Percentiles rank a stretch among this genome's conserved stretches.
Conservation (phyloP, 495 filamentous ascomycete genomes). For the Neurospora tetraspora region DNA sequence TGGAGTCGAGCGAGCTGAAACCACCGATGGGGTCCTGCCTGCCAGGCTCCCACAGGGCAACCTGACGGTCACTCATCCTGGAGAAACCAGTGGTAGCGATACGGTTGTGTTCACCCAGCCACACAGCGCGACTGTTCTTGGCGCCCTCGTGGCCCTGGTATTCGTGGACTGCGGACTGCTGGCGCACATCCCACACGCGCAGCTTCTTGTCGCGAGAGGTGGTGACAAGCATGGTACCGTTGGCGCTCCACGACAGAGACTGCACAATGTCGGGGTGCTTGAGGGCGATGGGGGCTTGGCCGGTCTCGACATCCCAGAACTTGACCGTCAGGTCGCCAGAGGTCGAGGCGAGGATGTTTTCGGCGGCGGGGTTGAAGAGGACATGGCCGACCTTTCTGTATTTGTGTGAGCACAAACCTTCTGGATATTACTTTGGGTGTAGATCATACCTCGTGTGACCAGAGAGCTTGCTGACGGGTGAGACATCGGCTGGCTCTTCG, state of each 20-base stretch:
- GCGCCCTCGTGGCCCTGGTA: constrained; percentile 79
- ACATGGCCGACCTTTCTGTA: constrained; percentile 89
- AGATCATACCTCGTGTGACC: constrained; percentile 53
- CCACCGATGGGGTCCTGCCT: constrained; percentile 78
- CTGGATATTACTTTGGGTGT: neutral
- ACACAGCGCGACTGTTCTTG: constrained; percentile 92
- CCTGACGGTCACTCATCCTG: constrained; percentile 93
- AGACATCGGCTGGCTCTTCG: constrained; percentile 72
- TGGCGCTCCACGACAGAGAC: constrained; percentile 90
- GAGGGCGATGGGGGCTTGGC: constrained; percentile 57
- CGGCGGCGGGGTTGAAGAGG: constrained; percentile 92
- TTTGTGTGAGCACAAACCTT: constrained; percentile 4
- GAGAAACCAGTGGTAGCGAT: constrained; percentile 96
- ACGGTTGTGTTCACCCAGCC: constrained; percentile 92
- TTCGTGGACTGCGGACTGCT: constrained; percentile 80
- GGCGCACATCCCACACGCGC: constrained; percentile 90
- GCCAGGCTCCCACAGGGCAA: constrained; percentile 91
- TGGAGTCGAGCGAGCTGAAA: constrained; percentile 80
- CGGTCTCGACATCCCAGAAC: constrained; percentile 88
- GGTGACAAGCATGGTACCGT: constrained; percentile 79
- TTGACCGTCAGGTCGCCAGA: constrained; percentile 95
- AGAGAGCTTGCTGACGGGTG: constrained; percentile 66
- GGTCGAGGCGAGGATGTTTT: constrained; percentile 88
- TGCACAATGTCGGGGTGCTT: constrained; percentile 88
- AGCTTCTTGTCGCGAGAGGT: constrained; percentile 98